These are phyloP conservation scores for Rhizopogon vulgaris DNA, from an alignment of 768 basidiomycete genomes.

Conservation along the genomic window DNA sequence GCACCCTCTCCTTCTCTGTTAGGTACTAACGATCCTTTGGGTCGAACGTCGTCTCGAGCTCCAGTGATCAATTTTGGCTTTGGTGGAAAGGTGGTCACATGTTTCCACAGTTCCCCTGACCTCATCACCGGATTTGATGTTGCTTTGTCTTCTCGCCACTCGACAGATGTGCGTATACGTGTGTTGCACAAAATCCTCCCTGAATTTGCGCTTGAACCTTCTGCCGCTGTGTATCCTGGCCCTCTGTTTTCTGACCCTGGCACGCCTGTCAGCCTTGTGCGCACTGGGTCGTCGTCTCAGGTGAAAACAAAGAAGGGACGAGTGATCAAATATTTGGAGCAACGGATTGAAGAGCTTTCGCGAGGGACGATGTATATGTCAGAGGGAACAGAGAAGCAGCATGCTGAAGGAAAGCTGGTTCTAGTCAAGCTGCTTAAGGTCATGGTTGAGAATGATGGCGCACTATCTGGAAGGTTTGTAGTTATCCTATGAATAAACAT, in stretches of 20 bases:
- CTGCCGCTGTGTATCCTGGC: constrained; percentile 69
- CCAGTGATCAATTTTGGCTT: constrained; percentile 90
- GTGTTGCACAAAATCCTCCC: constrained; percentile 65
- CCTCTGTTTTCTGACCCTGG: constrained; percentile 80
- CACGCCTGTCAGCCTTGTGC: constrained; percentile 59
- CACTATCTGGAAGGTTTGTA: constrained; percentile 72
- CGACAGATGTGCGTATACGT: constrained; percentile 64
- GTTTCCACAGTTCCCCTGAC: constrained; percentile 70
- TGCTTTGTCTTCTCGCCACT: constrained; percentile 63
- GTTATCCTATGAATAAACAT: neutral
- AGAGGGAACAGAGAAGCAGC: constrained; percentile 45
- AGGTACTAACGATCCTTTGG: constrained; percentile 77
- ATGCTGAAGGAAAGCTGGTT: constrained; percentile 70
- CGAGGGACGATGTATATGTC: constrained; percentile 69
- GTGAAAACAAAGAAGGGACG: constrained; percentile 78
- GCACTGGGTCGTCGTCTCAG: constrained; percentile 49
- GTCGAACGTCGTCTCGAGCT: constrained; percentile 62
- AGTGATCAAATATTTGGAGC: constrained; percentile 73
- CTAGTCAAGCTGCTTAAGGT: constrained; percentile 69
- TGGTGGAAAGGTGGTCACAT: constrained; percentile 85
- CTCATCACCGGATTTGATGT: constrained; percentile 74
- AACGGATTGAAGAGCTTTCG: constrained; percentile 69
- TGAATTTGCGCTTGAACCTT: constrained; percentile 50
- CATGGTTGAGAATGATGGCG: constrained; percentile 88
- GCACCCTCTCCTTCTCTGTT: constrained; percentile 81